Conservation (phyloP, 1,284 basidiomycete species). For the Heterobasidion annosum region DNA sequence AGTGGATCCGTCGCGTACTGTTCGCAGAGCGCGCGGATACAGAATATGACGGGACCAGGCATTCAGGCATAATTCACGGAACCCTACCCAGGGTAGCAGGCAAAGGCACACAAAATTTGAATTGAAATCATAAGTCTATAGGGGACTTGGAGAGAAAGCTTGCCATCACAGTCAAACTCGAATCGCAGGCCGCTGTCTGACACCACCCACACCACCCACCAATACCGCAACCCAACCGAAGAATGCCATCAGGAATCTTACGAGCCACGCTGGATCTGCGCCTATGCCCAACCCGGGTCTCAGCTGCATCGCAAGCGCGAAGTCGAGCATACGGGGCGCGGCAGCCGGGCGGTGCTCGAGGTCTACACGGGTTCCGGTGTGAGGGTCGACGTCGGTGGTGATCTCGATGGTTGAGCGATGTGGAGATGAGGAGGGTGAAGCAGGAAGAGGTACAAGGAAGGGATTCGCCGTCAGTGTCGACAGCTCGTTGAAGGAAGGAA, state of each 20-base stretch:
- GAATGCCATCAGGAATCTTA: conserved; percentile 67
- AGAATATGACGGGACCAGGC: too few relatives aligned
- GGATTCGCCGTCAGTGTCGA: conserved; percentile 17
- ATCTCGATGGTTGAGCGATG: conserved; percentile 9
- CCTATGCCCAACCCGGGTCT: conserved; percentile 56
- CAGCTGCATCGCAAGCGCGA: conserved; percentile 69
- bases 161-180: too few relatives aligned
- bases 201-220: conserved; percentile 17
- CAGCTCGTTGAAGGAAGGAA: conserved; percentile 11
- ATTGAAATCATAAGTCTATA: too few relatives aligned
- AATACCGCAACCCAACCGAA: conserved; percentile 66
- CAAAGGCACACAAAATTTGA: too few relatives aligned
- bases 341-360: neutral
- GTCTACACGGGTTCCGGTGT: neutral
- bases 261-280: conserved; percentile 70
- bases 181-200: neutral
- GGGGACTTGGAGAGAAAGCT: too few relatives aligned
- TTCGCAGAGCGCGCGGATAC: too few relatives aligned
- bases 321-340: conserved; percentile 42
- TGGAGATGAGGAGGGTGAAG: conserved; percentile 17
- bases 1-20: too few relatives aligned
- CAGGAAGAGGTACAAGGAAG: conserved; percentile 22
- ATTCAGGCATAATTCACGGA: too few relatives aligned
- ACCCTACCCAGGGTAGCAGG: too few relatives aligned
- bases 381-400: neutral